Base-by-base conservation (phyloP, 495 filamentous ascomycete species). In the Penicillium flavigenum region DNA sequence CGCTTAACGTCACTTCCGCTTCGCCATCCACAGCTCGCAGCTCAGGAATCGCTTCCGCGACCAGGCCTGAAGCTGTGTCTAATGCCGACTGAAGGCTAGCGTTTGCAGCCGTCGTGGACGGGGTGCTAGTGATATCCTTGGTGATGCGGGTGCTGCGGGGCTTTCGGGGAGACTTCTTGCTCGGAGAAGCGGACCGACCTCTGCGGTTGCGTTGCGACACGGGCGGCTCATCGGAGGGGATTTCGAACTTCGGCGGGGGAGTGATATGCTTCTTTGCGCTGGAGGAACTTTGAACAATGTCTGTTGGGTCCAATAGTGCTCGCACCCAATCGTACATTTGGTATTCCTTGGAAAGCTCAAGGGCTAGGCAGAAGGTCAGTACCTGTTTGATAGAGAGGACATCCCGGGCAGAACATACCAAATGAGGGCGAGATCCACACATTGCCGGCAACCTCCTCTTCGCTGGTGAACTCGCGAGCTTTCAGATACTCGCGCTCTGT, bases 381-480 rank as follows among this genome's bases (percentile, higher is more conserved):
- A 17, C 9, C 1, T 31, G 43, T 36, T 16, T 41, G 19, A 34
- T 26, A 10, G 47, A 47, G n/a, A 20, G 44, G 8, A 19, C 26
- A 53, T 10, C 7, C 16, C 10, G 14, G 14, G 6, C 46, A 20
- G 19, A 24, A 66, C 84, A 69, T 81, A 91, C 88, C 88, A 68
- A 91, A 82, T 46, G 86, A 76, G 3, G 92, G 92, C 32, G 89
- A 83, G 53, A 98, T 93, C 94, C 94, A 98, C 26, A 98, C 85
- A 70, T 97, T 98, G 46, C 94, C 94, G 22, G 94, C 94, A 27
- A 94, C 92, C 76, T 98, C 94, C 61, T 97, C 91, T 51, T 81
- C 81, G 58, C 90, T 92, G 4, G 92, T 95, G 7, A 85, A 84
- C 31, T 82, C 73, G 20, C 93, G 84, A 9, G 73, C 63, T 72